Conservation (phyloP, 2,329 filamentous ascomycete genomes). For the Aspergillus vadensis region DNA sequence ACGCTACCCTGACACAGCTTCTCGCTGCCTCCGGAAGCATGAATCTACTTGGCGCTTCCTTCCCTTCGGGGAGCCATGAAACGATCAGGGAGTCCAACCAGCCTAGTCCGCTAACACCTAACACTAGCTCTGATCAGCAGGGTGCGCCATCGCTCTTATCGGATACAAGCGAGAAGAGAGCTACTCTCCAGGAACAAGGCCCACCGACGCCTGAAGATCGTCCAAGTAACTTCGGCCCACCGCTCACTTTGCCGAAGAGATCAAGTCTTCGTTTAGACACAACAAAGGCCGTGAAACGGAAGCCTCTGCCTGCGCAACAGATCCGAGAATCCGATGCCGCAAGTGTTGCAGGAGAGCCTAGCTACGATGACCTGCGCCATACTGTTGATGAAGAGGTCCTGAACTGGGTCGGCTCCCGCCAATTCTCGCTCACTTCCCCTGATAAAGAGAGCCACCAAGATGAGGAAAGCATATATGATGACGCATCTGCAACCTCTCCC, state of each 20-base stretch:
- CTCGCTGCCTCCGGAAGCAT: slow-evolving; percentile 66
- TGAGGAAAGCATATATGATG: slow-evolving; percentile 58
- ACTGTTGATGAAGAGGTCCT: slow-evolving; percentile 54
- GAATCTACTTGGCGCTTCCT: slow-evolving; percentile 38
- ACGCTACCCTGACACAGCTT: slow-evolving; percentile 77
- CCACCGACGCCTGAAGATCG: slow-evolving; percentile 23
- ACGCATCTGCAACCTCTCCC: slow-evolving; percentile 65
- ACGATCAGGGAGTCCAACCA: slow-evolving; percentile 35
- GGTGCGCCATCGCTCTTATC: slow-evolving; percentile 8
- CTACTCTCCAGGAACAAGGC: slow-evolving; percentile 33
- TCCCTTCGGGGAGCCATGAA: slow-evolving; percentile 44
- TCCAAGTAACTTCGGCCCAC: slow-evolving; percentile 8
- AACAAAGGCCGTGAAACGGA: slow-evolving; percentile 52
- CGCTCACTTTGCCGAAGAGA: slow-evolving; percentile 12
- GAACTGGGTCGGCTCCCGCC: slow-evolving; percentile 48
- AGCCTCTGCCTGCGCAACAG: slow-evolving; percentile 53
- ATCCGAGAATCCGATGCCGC: slow-evolving; percentile 20
- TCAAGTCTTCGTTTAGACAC: slow-evolving; percentile 38
- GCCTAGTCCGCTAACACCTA: slow-evolving; percentile 41
- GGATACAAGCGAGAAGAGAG: slow-evolving; percentile 5
- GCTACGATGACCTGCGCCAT: slow-evolving; percentile 44
- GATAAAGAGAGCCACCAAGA: slow-evolving; percentile 30
- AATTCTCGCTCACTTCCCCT: slow-evolving; percentile 29
- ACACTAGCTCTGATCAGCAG: slow-evolving; percentile 24
- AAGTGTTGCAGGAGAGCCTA: slow-evolving; percentile 36